Base-by-base conservation (phyloP, 345 rosid species). In the Rhizophora mangle region DNA sequence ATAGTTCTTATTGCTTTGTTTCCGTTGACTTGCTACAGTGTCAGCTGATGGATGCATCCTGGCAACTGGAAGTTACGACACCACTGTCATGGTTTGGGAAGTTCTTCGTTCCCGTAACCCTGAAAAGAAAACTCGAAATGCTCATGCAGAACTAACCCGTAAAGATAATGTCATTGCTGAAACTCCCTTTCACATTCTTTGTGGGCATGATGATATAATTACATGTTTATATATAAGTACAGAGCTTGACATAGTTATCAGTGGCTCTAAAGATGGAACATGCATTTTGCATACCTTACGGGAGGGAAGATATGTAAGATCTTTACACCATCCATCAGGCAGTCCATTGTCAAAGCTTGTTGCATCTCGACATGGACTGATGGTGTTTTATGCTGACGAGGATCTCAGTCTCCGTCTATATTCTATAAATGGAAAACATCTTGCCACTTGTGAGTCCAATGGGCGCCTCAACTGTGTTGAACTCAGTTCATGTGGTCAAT, bases 191-290 rank as follows among this genome's bases (percentile, higher is more conserved):
- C 98, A 88, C 77, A 94, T 91, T 70, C 93, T 94, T 16, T 88
- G 97, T 65, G 97, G 98, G 67, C 98, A 91, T 52, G 98, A 94
- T 68, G 97, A 94, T 65, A 84, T 94, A 80, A 89, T 94, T 76
- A 89, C 98, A 39, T 94, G 97, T 82, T 78, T 94, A 75, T 84
- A 76, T 73, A 82, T 89, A 52, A 94, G 97, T 70, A 80, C 83
- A 65, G 97, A 94, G 81, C 96, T 94, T 74, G 96, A 94, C 73
- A 84, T 94, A 80, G 96, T 94, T 64, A 87, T 94, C 69, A 94
- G 97, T 80, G 98, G 97, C 76, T 94, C 98, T 67, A 94, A 91
- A 85, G 98, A 94, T 74, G 97, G 97, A 79, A 94, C 97, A 32
- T 91, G 97, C 69, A 79, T 89, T 52, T 94, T 94, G 81, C 97